Evolutionary conservation across 2,329 filamentous ascomycete species (phyloP).

Genomic region (Macrophomina phaseolina): DNA sequence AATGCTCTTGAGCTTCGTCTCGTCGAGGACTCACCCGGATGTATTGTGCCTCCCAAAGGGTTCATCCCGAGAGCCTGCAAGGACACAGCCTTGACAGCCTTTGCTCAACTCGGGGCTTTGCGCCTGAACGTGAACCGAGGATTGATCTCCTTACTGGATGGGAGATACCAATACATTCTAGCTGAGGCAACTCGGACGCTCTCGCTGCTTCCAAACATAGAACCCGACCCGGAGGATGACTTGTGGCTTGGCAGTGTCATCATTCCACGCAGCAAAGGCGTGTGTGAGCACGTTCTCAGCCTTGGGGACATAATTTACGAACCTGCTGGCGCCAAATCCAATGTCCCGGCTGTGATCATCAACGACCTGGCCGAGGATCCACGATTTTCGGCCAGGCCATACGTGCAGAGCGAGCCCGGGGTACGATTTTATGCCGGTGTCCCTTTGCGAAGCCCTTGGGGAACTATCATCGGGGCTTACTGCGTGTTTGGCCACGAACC

Average conservation of each 20-base stretch:
- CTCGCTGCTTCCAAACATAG: slow-evolving; percentile 37
- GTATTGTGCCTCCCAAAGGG: not conserved
- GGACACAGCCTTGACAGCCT: slow-evolving; percentile 44
- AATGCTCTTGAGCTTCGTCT: slow-evolving; percentile 24
- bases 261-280: slow-evolving; percentile 41
- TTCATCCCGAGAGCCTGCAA: slow-evolving; percentile 33
- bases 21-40: slow-evolving; percentile 3
- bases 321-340: not conserved
- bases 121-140: slow-evolving; percentile 44
- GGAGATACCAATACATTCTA: slow-evolving; percentile 44
- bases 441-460: slow-evolving; percentile 34
- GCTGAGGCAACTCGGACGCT: slow-evolving; percentile 43
- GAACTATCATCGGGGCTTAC: slow-evolving; percentile 36
- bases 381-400: slow-evolving; percentile 9
- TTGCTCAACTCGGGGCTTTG: slow-evolving; percentile 47
- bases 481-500: slow-evolving; percentile 36
- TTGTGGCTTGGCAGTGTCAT: slow-evolving; percentile 42
- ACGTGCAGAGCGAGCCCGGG: slow-evolving; percentile 4
- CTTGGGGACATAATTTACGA: not conserved
- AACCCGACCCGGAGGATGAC: slow-evolving; percentile 37
- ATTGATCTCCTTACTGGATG: slow-evolving; percentile 47
- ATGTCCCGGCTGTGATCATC: slow-evolving; percentile 18
- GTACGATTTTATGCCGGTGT: slow-evolving; percentile 42
- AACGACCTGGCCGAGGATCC: slow-evolving; percentile 14
- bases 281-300: slow-evolving; percentile 34